These are phyloP conservation scores for Plasmodium gonderi DNA, from an alignment of 169 alveolate species.

Conservation along the genomic window DNA sequence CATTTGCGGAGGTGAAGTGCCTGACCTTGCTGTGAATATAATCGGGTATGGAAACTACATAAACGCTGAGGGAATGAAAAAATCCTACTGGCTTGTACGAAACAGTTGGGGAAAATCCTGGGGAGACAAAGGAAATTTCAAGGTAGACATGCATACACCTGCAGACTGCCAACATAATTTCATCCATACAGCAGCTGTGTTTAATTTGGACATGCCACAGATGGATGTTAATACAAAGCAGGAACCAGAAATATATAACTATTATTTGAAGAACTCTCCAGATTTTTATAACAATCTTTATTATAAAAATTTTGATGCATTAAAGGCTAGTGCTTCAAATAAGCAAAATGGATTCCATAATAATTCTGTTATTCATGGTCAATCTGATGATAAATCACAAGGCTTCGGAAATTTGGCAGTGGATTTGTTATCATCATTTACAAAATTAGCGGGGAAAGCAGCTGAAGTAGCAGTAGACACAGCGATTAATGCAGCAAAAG, in stretches of 20 bases:
- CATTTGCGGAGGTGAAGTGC: constrained; percentile 14
- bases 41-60: constrained; percentile 58
- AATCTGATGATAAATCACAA: no score
- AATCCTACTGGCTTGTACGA: constrained; percentile 6
- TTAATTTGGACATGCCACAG: background rate
- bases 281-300: no score
- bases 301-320: no score
- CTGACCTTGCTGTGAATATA: constrained; percentile 29
- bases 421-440: no score
- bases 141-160: constrained; percentile 23
- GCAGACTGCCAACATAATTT: background rate
- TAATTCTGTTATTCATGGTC: no score
- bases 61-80: background rate
- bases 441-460: background rate
- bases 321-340: no score
- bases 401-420: no score
- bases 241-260: no score
- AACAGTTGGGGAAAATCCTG: constrained; percentile 39
- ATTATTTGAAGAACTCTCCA: no score
- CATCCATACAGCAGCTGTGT: constrained; percentile 5
- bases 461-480: background rate
- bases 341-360: no score
- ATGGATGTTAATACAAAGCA: background rate
- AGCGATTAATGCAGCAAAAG: no score
- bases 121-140: constrained; percentile 27